Evolutionary conservation across 2,329 filamentous ascomycete species (phyloP).

Genomic region (Juglanconis juglandina): DNA sequence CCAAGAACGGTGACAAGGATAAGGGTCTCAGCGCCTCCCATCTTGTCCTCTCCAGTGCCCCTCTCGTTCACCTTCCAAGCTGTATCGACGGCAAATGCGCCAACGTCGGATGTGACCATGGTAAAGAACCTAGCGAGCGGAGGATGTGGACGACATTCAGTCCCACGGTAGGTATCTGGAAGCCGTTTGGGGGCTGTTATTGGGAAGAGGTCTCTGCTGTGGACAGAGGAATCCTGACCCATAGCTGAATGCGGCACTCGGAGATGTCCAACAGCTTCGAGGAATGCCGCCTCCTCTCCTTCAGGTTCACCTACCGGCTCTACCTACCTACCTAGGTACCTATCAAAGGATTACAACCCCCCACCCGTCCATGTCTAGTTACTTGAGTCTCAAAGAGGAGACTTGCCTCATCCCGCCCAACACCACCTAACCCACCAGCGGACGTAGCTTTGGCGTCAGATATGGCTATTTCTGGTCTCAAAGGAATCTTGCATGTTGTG

Average conservation of each 20-base stretch:
- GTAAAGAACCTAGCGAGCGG: neutral
- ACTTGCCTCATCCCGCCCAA: constrained; percentile 8
- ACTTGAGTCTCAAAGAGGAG: constrained; percentile 15
- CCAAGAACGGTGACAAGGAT: neutral
- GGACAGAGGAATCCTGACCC: neutral
- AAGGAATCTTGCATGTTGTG: constrained; percentile 1
- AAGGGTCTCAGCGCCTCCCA: neutral
- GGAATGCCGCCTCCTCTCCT: too few species aligned
- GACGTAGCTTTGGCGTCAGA: neutral
- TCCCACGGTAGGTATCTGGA: too few species aligned
- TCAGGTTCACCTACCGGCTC: too few species aligned
- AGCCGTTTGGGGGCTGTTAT: neutral
- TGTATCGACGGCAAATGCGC: neutral
- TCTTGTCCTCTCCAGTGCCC: neutral
- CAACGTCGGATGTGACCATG: neutral
- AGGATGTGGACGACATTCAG: neutral
- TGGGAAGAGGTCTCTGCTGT: neutral
- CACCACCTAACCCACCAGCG: neutral
- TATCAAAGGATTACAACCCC: too few species aligned
- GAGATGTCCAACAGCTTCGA: too few species aligned
- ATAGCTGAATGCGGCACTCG: neutral
- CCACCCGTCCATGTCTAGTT: neutral
- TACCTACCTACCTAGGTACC: too few species aligned
- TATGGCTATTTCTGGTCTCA: constrained; percentile 9
- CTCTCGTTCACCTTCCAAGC: neutral